These are phyloP conservation scores for Coemansia biformis DNA, from an alignment of 192 early-diverging fungal species.

Conservation along the genomic window DNA sequence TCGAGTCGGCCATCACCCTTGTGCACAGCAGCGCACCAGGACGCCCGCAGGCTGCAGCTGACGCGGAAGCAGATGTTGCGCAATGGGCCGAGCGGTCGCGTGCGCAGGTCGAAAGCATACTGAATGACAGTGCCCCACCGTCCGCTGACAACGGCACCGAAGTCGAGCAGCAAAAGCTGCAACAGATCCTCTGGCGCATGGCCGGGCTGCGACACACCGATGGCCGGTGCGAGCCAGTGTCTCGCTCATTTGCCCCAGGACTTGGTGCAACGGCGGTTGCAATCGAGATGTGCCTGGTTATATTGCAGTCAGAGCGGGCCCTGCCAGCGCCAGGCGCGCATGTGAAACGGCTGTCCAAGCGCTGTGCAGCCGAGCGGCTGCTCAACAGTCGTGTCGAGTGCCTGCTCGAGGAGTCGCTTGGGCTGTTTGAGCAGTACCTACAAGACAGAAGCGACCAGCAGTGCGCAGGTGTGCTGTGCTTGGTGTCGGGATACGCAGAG, in stretches of 20 bases:
- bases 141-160: conserved; percentile 6
- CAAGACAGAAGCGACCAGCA: conserved; percentile 12
- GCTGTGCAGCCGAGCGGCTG: neutral
- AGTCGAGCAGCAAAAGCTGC: neutral
- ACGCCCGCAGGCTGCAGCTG: neutral
- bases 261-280: conserved; percentile 6
- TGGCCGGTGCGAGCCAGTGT: conserved; percentile 2
- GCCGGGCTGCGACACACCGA: conserved; percentile 26
- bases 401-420: conserved; percentile 8
- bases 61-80: too few species aligned
- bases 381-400: neutral
- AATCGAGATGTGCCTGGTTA: conserved; percentile 21
- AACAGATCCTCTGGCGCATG: conserved; percentile 30
- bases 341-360: neutral
- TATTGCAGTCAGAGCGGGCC: neutral
- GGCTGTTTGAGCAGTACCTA: conserved; percentile 23
- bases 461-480: conserved; percentile 15
- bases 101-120: neutral
- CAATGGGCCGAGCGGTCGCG: neutral
- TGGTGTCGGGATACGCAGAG: conserved; percentile 11
- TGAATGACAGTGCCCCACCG: conserved; percentile 13
- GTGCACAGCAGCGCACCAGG: conserved; percentile 2
- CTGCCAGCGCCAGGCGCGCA: neutral
- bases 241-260: conserved; percentile 9
- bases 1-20: conserved; percentile 4